Conservation (phyloP, 2,329 filamentous ascomycete genomes). For the Fusarium denticulatum region DNA sequence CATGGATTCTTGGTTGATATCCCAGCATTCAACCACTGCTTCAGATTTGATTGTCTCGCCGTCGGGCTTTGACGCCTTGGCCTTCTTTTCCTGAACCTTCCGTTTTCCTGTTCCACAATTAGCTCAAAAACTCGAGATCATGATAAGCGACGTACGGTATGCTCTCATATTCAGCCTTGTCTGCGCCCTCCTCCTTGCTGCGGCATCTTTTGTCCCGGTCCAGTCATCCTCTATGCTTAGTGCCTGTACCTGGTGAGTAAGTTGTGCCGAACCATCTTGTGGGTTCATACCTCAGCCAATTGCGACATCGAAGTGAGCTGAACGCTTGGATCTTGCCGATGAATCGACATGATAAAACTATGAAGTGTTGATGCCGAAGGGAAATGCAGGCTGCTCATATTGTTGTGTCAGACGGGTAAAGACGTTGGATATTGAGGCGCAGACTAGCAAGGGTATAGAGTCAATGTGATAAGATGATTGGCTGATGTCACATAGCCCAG, state of each 20-base stretch:
- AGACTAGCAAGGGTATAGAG: neutral
- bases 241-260: slow-evolving; percentile 45
- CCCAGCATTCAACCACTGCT: slow-evolving; percentile 6
- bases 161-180: slow-evolving; percentile 58
- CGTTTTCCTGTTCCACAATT: neutral
- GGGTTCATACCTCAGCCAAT: slow-evolving; percentile 6
- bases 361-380: neutral
- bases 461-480: neutral
- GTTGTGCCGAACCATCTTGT: no score
- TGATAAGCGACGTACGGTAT: slow-evolving; percentile 35
- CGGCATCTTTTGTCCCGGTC: slow-evolving; percentile 56
- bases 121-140: neutral
- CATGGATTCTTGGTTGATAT: slow-evolving; percentile 9
- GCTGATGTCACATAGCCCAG: neutral
- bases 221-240: slow-evolving; percentile 54
- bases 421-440: neutral
- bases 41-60: neutral
- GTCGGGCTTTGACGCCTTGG: neutral
- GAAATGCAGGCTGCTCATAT: slow-evolving; percentile 42
- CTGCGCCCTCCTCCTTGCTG: slow-evolving; percentile 53
- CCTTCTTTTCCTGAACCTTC: slow-evolving; percentile 4
- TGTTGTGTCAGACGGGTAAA: neutral
- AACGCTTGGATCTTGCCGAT: neutral
- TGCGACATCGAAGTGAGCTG: slow-evolving; percentile 18
- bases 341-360: neutral